Conservation (phyloP, 192 early-diverging fungal species). For the Mortierella antarctica region DNA sequence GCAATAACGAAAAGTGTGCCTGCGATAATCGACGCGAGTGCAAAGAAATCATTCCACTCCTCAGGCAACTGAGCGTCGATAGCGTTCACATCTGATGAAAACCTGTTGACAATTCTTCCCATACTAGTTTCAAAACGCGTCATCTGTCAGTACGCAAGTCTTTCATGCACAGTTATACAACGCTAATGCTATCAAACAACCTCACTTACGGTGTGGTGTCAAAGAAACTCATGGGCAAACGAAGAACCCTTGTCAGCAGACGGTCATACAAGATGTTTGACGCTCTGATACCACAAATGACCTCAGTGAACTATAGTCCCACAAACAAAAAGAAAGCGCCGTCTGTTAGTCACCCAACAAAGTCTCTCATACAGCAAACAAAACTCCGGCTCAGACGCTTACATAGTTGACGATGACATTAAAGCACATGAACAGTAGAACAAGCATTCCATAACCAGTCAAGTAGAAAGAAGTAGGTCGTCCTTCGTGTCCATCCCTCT, state of each 20-base stretch:
- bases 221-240: conserved; percentile 78
- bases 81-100: conserved; percentile 87
- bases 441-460: conserved; percentile 18
- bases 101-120: conserved; percentile 89
- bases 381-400: no score
- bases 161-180: neutral
- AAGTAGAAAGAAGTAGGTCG: conserved; percentile 32
- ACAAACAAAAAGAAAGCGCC: no score
- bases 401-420: conserved; percentile 26
- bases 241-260: conserved; percentile 39
- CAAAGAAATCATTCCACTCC: conserved; percentile 56
- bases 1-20: conserved; percentile 56
- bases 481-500: conserved; percentile 4
- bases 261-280: conserved; percentile 48
- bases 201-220: conserved; percentile 72
- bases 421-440: conserved; percentile 12
- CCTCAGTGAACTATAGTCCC: neutral
- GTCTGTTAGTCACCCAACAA: no score
- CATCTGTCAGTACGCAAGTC: neutral
- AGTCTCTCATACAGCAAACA: no score
- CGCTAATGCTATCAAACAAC: no score
- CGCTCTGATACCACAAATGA: conserved; percentile 44
- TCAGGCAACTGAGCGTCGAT: conserved; percentile 72
- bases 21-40: conserved; percentile 25
- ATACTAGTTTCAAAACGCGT: conserved; percentile 60